Base-by-base conservation (phyloP, 768 basidiomycete species). In the Termitomyces sp. region DNA sequence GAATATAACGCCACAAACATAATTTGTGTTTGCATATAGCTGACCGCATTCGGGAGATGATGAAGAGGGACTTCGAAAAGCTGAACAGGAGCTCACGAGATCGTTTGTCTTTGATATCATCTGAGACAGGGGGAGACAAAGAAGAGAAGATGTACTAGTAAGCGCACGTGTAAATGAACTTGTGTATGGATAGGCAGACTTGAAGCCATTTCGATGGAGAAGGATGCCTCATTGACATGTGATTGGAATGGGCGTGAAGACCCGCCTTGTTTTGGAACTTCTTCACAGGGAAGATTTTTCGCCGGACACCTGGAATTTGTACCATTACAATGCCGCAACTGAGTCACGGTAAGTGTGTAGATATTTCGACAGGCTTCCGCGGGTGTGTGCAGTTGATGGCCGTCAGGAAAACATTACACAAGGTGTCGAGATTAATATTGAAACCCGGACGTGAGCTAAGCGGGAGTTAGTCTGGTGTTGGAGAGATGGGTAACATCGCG, bases 1-100 rank as follows among this genome's bases (percentile, higher is more conserved):
- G 25, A 34, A 39, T 23, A 10, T 14, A 19, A 45, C 55, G 55
- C 55, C 55, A 56, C 55, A 56, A 44, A 51, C 41, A 56, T 35
- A 56, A 17, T 28, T 5, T 46, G 10, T 17, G 35, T 25, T 25
- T 2, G 16, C 23, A 17, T 48, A 14, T 35, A 37, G 5, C 17
- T n/a, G 23, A 23, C 30, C 9, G 6, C 16, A 37, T 37, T 50
- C 25, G 16, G 49, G 25, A 50, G 35, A n/a, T 37, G 17, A 5
- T 17, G 16, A 17, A 5, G 11, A 34, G n/a, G 17, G n/a, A 34
- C 12, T 41, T 41, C 28, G 23, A 6, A 27, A 16, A 17, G 17
- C 4, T 17, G 14, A 25, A 44, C 8, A 45, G 27, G 19, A 27
- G 10, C 11, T 32, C 25, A 39, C 23, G 23, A 37, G 49, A 27